These are phyloP conservation scores for Trametes punicea DNA, from an alignment of 768 basidiomycete species.

Conservation along the genomic window DNA sequence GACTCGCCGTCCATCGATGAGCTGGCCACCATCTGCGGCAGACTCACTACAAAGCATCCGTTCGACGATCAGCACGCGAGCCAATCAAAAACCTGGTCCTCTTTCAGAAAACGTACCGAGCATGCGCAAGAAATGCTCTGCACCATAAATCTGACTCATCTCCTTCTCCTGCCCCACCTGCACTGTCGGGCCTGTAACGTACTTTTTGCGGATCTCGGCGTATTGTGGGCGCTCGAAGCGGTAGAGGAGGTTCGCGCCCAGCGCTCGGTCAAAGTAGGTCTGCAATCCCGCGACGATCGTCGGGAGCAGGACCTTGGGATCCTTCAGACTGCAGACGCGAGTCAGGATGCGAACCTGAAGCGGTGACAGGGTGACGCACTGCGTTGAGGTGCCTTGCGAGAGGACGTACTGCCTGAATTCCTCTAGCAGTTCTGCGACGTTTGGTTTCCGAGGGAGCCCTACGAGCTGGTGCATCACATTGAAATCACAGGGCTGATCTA, in stretches of 20 bases:
- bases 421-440: constrained; percentile 69
- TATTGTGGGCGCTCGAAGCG: constrained; percentile 96
- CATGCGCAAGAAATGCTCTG: constrained; percentile 90
- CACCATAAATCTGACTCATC: constrained; percentile 90
- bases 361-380: constrained; percentile 8
- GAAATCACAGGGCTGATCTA: neutral
- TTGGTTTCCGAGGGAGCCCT: constrained; percentile 74
- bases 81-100: neutral
- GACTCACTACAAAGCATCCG: constrained; percentile 59
- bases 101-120: constrained; percentile 56
- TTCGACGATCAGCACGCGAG: neutral
- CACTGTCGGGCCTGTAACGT: constrained; percentile 71
- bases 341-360: neutral
- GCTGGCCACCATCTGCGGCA: constrained; percentile 86
- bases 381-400: constrained; percentile 40
- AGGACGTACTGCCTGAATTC: constrained; percentile 71
- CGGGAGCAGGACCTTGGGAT: constrained; percentile 65
- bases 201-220: constrained; percentile 67
- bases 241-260: constrained; percentile 88
- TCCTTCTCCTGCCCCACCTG: constrained; percentile 68
- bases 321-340: constrained; percentile 49
- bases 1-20: constrained; percentile 92
- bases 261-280: constrained; percentile 90
- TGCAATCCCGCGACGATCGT: constrained; percentile 84
- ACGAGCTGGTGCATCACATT: constrained; percentile 60